Base-by-base conservation (phyloP, 495 filamentous ascomycete genomes). In the Podospora australis region DNA sequence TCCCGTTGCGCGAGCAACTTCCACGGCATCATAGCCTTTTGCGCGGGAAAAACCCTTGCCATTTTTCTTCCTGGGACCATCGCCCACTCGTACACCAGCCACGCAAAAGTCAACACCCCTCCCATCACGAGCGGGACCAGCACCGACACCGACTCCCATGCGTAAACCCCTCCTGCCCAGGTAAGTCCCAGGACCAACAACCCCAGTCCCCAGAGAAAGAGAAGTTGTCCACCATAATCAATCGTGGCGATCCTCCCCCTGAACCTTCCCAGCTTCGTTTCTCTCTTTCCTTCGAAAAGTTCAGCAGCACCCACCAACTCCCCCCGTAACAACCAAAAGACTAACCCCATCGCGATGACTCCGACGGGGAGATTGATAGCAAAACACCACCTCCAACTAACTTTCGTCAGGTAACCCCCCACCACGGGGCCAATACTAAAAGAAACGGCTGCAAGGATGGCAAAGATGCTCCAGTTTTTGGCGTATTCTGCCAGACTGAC, bases 371-470 rank as follows among this genome's bases (percentile, higher is more conserved):
- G 62, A 19, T 76, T 72, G 26, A 83, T 71, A 7, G 69, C 74
- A 54, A 83, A 83, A 53, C 76, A 79, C 66, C 78, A 82, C 21
- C 79, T 58, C 78, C 79, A 82, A 25, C 63, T 75, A 1, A 60
- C 63, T 40, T 68, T 28, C 8, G 70, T 66, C 14, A 72, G 54
- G 32, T 57, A 61, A 6, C 61, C 61, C 10, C 79, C 79, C 16
- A 78, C 64, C 14, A 78, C 70, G 0, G 79, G 80, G 0, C 80
- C 78, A 14, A 80, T 50, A 0, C 70, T 68, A 50, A 76, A 82
- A 13, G 70, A 69, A 4, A 79, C 46, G 1, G 75, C 77, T 3
- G 63, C 60, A 2, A 80, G 58, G 1, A 80, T 34, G 0, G 71
- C 66, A 55, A 84, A 80, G 6, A 78, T 54, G 3, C 74, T 74